phyloP scores from a whole-genome alignment of 2,329 filamentous ascomycete genomes.

The Pochonia chlamydosporia region DNA sequence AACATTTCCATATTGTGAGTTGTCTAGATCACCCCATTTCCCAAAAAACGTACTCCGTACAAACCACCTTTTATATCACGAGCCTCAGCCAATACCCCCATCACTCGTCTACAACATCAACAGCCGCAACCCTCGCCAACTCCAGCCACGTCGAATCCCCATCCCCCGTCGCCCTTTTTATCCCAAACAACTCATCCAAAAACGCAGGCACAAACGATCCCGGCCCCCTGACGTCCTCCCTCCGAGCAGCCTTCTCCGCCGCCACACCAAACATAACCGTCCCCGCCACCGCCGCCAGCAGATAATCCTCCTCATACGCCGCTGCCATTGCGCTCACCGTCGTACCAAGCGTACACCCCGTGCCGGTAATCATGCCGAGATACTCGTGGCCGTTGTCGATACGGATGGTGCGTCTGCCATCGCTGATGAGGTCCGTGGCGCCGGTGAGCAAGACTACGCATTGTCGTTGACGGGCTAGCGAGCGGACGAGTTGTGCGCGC shows the following conservation, averaged over 20 bases:
- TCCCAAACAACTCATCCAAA: slow-evolving; percentile 60
- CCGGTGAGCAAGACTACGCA: slow-evolving; percentile 82
- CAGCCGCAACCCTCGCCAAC: slow-evolving; percentile 40
- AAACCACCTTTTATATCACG: too few species aligned
- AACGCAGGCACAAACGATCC: slow-evolving; percentile 84
- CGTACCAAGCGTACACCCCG: slow-evolving; percentile 81
- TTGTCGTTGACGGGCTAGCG: slow-evolving; percentile 63
- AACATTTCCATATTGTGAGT: background rate
- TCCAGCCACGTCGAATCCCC: slow-evolving; percentile 47
- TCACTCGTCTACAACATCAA: slow-evolving; percentile 22
- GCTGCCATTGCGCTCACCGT: slow-evolving; percentile 71
- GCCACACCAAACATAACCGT: slow-evolving; percentile 71
- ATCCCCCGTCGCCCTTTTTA: slow-evolving; percentile 41
- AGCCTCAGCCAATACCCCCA: background rate
- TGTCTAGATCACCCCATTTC: background rate
- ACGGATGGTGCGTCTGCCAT: slow-evolving; percentile 61
- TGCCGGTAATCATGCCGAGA: slow-evolving; percentile 68
- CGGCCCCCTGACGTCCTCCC: slow-evolving; percentile 64
- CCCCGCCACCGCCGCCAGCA: slow-evolving; percentile 68
- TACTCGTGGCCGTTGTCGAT: slow-evolving; percentile 72
- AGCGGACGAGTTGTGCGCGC: slow-evolving; percentile 57
- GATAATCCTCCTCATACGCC: slow-evolving; percentile 53
- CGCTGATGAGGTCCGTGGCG: slow-evolving; percentile 67
- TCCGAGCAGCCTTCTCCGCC: slow-evolving; percentile 63
- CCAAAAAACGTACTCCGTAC: background rate